Conservation (phyloP, 2,329 filamentous ascomycete species). For the Sporothrix protearum region DNA sequence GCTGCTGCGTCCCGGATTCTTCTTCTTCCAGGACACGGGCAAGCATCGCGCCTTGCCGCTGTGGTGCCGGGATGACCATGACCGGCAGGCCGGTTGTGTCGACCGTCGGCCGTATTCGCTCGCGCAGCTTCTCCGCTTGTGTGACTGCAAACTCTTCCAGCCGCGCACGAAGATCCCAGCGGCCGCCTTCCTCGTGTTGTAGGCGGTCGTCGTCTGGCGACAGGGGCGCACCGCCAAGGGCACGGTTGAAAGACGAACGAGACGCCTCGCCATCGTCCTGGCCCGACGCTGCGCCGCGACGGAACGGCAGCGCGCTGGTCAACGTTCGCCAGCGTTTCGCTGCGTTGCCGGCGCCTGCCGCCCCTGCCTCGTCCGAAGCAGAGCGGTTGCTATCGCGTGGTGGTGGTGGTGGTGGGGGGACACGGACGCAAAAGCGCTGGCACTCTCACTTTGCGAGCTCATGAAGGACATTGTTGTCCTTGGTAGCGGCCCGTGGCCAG, state of each 20-base stretch:
- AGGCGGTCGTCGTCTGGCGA: background rate
- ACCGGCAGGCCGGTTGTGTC: constrained; percentile 56
- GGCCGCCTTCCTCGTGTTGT: constrained; percentile 28
- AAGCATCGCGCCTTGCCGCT: constrained; percentile 54
- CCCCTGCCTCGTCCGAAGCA: constrained; percentile 28
- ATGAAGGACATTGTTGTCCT: constrained; percentile 11
- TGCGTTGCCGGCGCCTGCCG: constrained; percentile 31
- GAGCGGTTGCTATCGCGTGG: constrained; percentile 30
- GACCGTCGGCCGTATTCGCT: constrained; percentile 52
- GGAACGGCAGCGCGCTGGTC: constrained; percentile 35
- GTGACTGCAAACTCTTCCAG: constrained; percentile 60
- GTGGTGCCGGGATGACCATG: constrained; percentile 59
- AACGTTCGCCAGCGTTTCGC: constrained; percentile 35
- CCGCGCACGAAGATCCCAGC: constrained; percentile 56
- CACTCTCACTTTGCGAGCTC: constrained; percentile 19
- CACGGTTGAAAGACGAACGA: background rate
- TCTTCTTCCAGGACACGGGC: constrained; percentile 57
- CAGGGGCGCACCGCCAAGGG: background rate
- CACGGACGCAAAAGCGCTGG: constrained; percentile 20
- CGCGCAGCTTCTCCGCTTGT: constrained; percentile 58
- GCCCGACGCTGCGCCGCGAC: constrained; percentile 18
- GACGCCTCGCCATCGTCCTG: background rate
- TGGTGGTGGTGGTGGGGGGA: too few relatives aligned
- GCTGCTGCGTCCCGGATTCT: constrained; percentile 29
- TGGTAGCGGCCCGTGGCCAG: constrained; percentile 9